Evolutionary conservation across 441 rosid species (phyloP), one percentile per base, ranked within the genome.

Genomic region (Populus hybrid): DNA sequence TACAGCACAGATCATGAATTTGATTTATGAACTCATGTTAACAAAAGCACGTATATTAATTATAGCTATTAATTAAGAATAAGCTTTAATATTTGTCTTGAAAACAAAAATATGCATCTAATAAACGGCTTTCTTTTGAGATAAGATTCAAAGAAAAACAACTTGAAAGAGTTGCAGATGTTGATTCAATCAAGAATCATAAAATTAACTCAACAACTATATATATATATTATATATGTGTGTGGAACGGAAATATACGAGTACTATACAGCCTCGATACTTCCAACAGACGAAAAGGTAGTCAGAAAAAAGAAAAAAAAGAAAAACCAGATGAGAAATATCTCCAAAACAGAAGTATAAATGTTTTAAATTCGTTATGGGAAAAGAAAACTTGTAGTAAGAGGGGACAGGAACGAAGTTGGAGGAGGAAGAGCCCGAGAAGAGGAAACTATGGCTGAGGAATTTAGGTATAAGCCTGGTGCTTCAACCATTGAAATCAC

Each of bases 391-490:
- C 66, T 67, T 26, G 50, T 74, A 67, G 75, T 67, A 72, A 57
- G 71, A 69, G 81, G 32, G 4, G 78, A 84, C 67, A 69, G 71
- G 69, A 70, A 65, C 40, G 78, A 30, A 50, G 57, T 14, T 50
- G n/a, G 57, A 14, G 57, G 6, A 50, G 57, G 57, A 50, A 14
- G 18, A 72, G 64, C 24, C 67, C 64, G 53, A 69, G 19, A 81
- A 85, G 83, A 82, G 85, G 83, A 88, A 88, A 89, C 85, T 81
- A 85, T 87, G 72, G 81, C 82, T 63, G 85, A 79, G 69, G 78
- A 86, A 82, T 82, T 74, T 85, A 88, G 83, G 70, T 86, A 89
- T 82, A 86, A 87, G 78, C 82, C 88, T 73, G 61, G n/a, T 76
- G 76, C 87, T 86, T 84, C 83, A 83, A 81, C 86, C 83, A 86